Percentiles rank a stretch among this genome's conserved stretches.
Conservation (phyloP, 768 basidiomycete species). For the Boletus rubroflammeus region DNA sequence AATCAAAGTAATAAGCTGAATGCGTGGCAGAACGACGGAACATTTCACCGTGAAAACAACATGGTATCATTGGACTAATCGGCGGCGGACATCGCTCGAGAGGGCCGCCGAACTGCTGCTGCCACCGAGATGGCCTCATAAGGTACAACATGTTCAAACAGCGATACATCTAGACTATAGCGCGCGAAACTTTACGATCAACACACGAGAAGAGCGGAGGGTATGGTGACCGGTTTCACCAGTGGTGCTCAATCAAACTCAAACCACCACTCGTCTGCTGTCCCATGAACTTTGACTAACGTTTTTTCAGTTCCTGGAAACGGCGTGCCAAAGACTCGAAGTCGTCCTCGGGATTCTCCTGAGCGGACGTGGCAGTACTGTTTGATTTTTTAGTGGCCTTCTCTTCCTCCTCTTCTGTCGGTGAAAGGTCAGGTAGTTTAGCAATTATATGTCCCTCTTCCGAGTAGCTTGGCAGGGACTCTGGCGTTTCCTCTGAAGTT, state of each 20-base stretch:
- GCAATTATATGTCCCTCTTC: conserved; percentile 22
- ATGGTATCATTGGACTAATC: background rate
- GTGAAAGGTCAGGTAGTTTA: conserved; percentile 50
- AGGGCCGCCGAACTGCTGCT: background rate
- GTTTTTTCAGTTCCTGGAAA: conserved; percentile 86
- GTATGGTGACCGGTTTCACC: conserved; percentile 8
- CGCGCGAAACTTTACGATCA: conserved; percentile 10
- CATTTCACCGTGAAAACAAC: background rate
- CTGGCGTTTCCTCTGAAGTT: conserved; percentile 7
- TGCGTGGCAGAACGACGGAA: background rate
- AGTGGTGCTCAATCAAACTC: background rate
- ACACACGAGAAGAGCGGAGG: background rate
- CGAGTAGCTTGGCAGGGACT: conserved; percentile 28
- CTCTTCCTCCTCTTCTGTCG: conserved; percentile 45
- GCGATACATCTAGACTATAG: conserved; percentile 6
- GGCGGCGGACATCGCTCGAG: conserved; percentile 17
- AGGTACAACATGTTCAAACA: conserved; percentile 9
- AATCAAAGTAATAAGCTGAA: background rate
- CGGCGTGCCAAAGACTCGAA: conserved; percentile 74
- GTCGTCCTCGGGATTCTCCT: conserved; percentile 50
- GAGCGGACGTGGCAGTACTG: conserved; percentile 1
- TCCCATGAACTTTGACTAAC: conserved; percentile 33
- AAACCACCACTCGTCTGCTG: background rate
- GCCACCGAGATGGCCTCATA: background rate
- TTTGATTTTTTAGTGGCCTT: conserved; percentile 14